Evolutionary conservation across 139 green algal species (phyloP), one percentile per base, ranked within the genome.

Genomic region (Chara braunii): DNA sequence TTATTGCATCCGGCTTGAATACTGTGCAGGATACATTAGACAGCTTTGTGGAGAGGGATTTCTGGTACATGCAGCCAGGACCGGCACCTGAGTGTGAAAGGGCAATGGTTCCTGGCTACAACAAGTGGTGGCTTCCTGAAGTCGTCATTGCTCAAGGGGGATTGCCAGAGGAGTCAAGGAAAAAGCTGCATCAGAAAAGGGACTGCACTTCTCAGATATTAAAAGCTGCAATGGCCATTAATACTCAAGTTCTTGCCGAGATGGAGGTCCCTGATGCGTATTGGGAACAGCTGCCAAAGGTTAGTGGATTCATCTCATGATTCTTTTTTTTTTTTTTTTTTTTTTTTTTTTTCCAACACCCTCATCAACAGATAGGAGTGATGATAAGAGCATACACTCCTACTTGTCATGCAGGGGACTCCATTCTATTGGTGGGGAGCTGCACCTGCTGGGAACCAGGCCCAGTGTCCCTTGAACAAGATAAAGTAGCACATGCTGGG

Each of bases 161-260:
- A 14, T n/a, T 69, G 43, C 22, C 11, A n/a, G 28, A 62, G 23
- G 23, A 0, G 60, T 18, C 22, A 22, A 8, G 26, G 22, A 12
- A 26, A n/a, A 14, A 69, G n/a, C 60, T 69, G 43, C 33, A 28
- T 33, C 30, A 69, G 18, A 22, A 22, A 18, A 37, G 24, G 23
- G 43, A 60, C 23, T 24, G 22, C 33, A 48, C 60, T 6, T 23
- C 22, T n/a, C 60, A 69, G 60, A 69, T 69, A 22, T 14, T 58
- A 0, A 69, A 69, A 48, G 51, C 56, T 4, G 63, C 63, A 24
- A 51, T 63, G 48, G 63, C 63, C 28, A 72, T 67, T 22, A 72
- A 72, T 29, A 34, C 63, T 29, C 50, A 62, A 37, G 51, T 67
- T 26, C 63, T 72, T 0, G 22, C 43, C 2, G 63, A 72, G 0